These are phyloP conservation scores for Tricholoma sp. DNA, from an alignment of 768 basidiomycete species.

Conservation along the genomic window DNA sequence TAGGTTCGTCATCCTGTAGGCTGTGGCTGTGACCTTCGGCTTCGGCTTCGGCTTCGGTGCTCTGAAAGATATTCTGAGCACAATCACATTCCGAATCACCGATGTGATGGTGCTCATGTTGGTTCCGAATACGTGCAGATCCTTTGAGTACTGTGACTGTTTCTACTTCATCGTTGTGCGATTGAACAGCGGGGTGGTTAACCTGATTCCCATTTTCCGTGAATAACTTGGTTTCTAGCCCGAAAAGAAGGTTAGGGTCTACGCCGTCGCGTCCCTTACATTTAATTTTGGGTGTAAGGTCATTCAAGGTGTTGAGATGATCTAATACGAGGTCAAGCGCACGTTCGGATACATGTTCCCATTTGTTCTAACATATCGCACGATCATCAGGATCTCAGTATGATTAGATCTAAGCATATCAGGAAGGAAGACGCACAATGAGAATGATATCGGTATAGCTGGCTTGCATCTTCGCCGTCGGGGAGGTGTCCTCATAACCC, in stretches of 20 bases:
- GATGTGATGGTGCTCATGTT: slow-evolving; percentile 13
- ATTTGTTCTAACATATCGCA: slow-evolving; percentile 64
- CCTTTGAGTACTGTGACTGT: slow-evolving; percentile 62
- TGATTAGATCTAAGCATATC: background rate
- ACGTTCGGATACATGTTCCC: slow-evolving; percentile 78
- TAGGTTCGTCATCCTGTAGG: slow-evolving; percentile 12
- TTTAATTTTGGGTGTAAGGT: slow-evolving; percentile 80
- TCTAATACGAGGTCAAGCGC: slow-evolving; percentile 81
- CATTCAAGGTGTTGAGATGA: slow-evolving; percentile 85
- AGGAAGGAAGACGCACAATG: slow-evolving; percentile 45
- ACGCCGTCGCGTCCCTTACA: slow-evolving; percentile 62
- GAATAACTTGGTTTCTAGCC: slow-evolving; percentile 84
- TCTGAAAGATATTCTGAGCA: background rate
- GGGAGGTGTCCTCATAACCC: slow-evolving; percentile 90
- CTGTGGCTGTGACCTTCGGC: background rate
- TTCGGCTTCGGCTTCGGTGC: slow-evolving; percentile 2
- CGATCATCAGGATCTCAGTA: background rate
- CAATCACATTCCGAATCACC: slow-evolving; percentile 9
- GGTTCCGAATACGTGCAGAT: slow-evolving; percentile 11
- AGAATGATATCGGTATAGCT: slow-evolving; percentile 91
- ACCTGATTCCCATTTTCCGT: slow-evolving; percentile 19
- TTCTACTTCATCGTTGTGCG: slow-evolving; percentile 84
- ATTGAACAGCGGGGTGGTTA: slow-evolving; percentile 12
- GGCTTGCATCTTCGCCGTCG: slow-evolving; percentile 93
- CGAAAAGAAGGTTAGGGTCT: slow-evolving; percentile 78